Conservation (phyloP, 805 yeast genomes). For the Cyberlindnera mrakii region DNA sequence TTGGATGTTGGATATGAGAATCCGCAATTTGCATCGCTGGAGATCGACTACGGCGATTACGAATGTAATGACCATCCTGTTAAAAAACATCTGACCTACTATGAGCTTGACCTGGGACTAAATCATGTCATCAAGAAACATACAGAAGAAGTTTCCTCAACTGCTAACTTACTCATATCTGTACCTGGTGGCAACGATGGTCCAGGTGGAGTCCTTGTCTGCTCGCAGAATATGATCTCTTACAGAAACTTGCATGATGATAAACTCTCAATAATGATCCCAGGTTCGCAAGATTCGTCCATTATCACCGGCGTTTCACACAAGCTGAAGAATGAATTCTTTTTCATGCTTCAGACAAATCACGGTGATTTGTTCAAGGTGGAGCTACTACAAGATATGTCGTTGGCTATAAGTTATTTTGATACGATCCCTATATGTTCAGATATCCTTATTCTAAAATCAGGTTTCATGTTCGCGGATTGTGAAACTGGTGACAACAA, state of each 20-base stretch:
- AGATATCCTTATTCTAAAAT: constrained; percentile 52
- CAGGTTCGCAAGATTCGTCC: constrained; percentile 28
- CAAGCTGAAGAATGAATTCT: constrained; percentile 53
- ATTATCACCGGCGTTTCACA: constrained; percentile 62
- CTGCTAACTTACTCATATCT: constrained; percentile 50
- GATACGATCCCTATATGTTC: constrained; percentile 65
- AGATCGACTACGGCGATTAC: constrained; percentile 43
- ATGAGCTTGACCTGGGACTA: constrained; percentile 81
- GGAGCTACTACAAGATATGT: constrained; percentile 39
- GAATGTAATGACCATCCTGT: constrained; percentile 17
- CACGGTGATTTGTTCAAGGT: constrained; percentile 75
- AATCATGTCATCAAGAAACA: constrained; percentile 61
- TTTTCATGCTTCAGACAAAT: constrained; percentile 63
- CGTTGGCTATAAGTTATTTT: constrained; percentile 57
- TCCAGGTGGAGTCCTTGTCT: constrained; percentile 62
- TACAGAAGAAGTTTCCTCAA: constrained; percentile 31
- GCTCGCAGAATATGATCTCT: constrained; percentile 48
- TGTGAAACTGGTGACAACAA: constrained; percentile 56
- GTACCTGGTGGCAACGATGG: constrained; percentile 72
- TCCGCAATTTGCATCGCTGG: constrained; percentile 81
- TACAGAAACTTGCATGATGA: constrained; percentile 40
- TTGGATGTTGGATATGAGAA: constrained; percentile 76
- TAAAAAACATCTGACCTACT: constrained; percentile 47
- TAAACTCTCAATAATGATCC: constrained; percentile 45
- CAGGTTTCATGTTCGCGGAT: constrained; percentile 73